These are phyloP conservation scores for Tinospora cordifolia DNA, from an alignment of 164 flowering plant genomes.

Conservation along the genomic window DNA sequence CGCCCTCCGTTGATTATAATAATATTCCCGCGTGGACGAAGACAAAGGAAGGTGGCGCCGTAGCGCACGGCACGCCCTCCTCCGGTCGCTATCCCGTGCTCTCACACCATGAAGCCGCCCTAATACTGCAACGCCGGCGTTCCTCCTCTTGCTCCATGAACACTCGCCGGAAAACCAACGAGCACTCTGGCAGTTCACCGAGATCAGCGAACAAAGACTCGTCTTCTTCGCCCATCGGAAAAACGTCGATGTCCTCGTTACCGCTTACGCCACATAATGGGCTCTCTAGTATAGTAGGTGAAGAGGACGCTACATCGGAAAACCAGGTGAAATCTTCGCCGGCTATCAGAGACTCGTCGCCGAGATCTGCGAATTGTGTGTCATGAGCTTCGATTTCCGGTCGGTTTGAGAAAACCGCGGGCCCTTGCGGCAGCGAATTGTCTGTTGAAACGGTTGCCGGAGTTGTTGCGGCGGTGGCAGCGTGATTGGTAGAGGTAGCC, in stretches of 20 bases:
- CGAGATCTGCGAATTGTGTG: conserved; percentile 28
- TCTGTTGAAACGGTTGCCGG: conserved; percentile 2
- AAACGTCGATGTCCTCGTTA: conserved; percentile 20
- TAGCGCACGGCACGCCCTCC: neutral
- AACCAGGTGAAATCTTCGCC: conserved; percentile 46
- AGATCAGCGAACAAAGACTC: conserved; percentile 80
- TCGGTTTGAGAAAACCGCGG: conserved; percentile 9
- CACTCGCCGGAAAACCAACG: conserved; percentile 60
- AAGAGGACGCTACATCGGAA: conserved; percentile 35
- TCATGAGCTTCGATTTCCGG: conserved; percentile 18
- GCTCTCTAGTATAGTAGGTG: conserved; percentile 43
- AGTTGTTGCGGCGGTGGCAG: conserved; percentile 10
- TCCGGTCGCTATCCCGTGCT: conserved; percentile 26
- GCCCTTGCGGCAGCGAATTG: conserved; percentile 10
- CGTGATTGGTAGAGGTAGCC: conserved; percentile 11
- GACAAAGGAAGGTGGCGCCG: conserved; percentile 5
- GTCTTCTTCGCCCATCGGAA: conserved; percentile 61
- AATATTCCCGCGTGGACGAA: conserved; percentile 1
- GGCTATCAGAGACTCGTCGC: conserved; percentile 23
- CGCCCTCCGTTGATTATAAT: conserved; percentile 23
- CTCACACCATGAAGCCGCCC: conserved; percentile 36
- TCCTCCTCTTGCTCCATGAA: conserved; percentile 25
- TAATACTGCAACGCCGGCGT: conserved; percentile 21
- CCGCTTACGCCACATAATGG: conserved; percentile 34
- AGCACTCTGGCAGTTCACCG: conserved; percentile 82